Conservation (phyloP, 2,329 filamentous ascomycete genomes). For the Phoma sp. region DNA sequence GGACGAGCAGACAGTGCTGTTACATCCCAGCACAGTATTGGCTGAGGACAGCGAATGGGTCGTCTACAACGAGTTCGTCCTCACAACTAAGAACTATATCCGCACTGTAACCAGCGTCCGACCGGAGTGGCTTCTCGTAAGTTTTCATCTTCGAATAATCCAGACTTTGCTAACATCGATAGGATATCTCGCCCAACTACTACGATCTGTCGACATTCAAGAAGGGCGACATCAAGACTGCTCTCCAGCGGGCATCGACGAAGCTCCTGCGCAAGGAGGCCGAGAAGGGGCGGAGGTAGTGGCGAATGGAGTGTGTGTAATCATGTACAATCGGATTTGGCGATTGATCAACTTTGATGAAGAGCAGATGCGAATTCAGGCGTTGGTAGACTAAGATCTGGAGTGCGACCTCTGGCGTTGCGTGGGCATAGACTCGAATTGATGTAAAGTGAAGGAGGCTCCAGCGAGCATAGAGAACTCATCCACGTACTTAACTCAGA, state of each 20-base stretch:
- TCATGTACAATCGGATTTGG: not conserved
- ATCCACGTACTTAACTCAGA: no score
- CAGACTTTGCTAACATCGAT: constrained; percentile 18
- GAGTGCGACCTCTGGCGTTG: no score
- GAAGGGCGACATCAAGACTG: constrained; percentile 84
- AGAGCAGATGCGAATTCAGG: no score
- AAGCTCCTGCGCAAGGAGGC: constrained; percentile 62
- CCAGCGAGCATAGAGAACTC: no score
- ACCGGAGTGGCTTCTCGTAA: constrained; percentile 91
- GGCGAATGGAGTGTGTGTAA: not conserved
- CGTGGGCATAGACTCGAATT: no score
- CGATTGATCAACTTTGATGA: no score
- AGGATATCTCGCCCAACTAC: constrained; percentile 94
- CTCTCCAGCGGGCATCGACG: constrained; percentile 62
- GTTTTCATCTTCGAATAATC: constrained; percentile 40
- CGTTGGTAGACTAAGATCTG: no score
- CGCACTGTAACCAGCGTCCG: constrained; percentile 90
- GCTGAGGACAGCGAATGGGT: constrained; percentile 94
- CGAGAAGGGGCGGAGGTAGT: constrained; percentile 30
- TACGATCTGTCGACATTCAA: constrained; percentile 84
- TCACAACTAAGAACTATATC: constrained; percentile 98
- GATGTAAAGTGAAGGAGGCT: no score
- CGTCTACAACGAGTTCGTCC: constrained; percentile 96
- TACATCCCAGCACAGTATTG: constrained; percentile 93
- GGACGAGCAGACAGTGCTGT: constrained; percentile 90